Conservation (phyloP, 2,329 filamentous ascomycete genomes). For the Colletotrichum sidae region DNA sequence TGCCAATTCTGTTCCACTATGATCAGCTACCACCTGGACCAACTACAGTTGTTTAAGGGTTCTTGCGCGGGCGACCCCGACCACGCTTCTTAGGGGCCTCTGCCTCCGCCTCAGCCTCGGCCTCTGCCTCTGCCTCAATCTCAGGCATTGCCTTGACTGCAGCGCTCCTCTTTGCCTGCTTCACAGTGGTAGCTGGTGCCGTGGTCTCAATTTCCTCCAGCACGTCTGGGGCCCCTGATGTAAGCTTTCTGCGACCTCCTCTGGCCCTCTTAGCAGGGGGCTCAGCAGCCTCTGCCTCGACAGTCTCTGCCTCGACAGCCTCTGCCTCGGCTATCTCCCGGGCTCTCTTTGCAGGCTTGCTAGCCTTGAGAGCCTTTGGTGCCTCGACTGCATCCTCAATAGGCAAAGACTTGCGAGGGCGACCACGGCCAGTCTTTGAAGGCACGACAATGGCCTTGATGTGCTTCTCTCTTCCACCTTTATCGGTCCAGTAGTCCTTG, state of each 20-base stretch:
- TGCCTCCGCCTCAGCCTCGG: not conserved
- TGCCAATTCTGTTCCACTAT: too few species aligned
- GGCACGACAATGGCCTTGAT: conserved; percentile 34
- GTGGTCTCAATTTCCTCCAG: too few species aligned
- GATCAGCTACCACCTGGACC: not conserved
- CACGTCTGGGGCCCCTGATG: not conserved
- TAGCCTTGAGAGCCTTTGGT: not conserved
- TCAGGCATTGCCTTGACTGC: not conserved
- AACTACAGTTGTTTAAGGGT: not conserved
- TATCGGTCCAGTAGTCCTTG: conserved; percentile 46
- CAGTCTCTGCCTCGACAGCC: not conserved
- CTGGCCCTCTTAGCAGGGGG: not conserved
- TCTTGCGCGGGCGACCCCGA: conserved; percentile 29
- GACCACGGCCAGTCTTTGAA: conserved; percentile 22
- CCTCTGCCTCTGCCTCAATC: not conserved
- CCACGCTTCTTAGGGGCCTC: conserved; percentile 30
- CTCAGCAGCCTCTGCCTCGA: not conserved
- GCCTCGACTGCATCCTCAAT: not conserved
- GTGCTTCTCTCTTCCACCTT: conserved; percentile 43
- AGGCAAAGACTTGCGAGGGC: conserved; percentile 20
- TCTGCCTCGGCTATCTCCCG: conserved; percentile 8
- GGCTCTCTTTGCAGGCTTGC: not conserved
- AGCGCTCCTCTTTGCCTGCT: not conserved
- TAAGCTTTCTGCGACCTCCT: not conserved
- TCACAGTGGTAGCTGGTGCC: too few species aligned